Conservation (phyloP, 2,329 filamentous ascomycete genomes). For the Niveomyces coronatus region DNA sequence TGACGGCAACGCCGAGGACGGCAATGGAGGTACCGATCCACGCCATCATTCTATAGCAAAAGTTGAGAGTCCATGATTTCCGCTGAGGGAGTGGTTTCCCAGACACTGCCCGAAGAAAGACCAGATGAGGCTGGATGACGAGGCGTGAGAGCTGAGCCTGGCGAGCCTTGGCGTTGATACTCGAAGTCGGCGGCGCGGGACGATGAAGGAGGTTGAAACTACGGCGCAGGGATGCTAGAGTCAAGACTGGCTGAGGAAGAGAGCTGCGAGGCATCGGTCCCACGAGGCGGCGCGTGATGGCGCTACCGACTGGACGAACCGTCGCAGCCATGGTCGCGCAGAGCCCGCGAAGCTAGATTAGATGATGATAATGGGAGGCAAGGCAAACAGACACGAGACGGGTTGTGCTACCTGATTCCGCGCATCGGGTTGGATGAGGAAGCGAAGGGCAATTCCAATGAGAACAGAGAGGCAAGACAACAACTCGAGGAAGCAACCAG, state of each 20-base stretch:
- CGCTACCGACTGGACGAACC: constrained; percentile 5
- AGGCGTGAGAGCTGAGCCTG: not conserved
- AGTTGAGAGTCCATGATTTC: constrained; percentile 40
- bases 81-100: constrained; percentile 41
- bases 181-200: not conserved
- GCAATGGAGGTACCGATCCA: constrained; percentile 61
- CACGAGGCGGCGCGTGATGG: not conserved
- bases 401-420: constrained; percentile 1
- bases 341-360: constrained; percentile 1
- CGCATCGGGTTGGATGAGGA: too few species aligned
- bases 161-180: not conserved
- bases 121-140: constrained; percentile 13
- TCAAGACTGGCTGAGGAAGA: constrained; percentile 43
- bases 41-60: constrained; percentile 56
- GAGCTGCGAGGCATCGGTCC: constrained; percentile 28
- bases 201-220: constrained; percentile 1
- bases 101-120: constrained; percentile 33
- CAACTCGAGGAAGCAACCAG: too few species aligned
- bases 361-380: not conserved
- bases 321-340: constrained; percentile 3
- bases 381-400: not conserved
- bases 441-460: too few species aligned
- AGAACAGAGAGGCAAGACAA: too few species aligned
- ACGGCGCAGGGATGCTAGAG: constrained; percentile 26
- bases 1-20: constrained; percentile 56